Evolutionary conservation across 2,329 filamentous ascomycete genomes (phyloP).

Genomic region (Torrubiellomyces zombiae): DNA sequence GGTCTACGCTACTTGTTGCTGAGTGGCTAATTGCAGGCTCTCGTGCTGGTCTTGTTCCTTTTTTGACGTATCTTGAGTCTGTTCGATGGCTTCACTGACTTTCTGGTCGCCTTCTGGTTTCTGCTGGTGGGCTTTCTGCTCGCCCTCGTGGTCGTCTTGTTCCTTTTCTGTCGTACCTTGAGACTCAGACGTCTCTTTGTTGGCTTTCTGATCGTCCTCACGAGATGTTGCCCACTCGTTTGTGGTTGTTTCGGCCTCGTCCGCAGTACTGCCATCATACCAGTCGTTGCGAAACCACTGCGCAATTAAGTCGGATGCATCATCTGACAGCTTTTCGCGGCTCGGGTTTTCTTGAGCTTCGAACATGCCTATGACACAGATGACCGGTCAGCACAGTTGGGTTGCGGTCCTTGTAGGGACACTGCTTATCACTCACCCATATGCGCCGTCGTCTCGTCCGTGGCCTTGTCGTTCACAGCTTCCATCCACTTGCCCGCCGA

Average conservation of each 20-base stretch:
- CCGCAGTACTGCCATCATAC: constrained; percentile 40
- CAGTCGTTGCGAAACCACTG: constrained; percentile 49
- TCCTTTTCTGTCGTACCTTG: no score
- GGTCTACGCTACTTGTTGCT: no score
- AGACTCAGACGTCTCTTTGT: neutral
- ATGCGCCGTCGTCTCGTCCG: constrained; percentile 69
- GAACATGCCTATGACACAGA: constrained; percentile 44
- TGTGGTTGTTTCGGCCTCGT: constrained; percentile 11
- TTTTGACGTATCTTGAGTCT: no score
- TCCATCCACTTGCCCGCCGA: constrained; percentile 44
- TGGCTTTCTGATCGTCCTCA: neutral
- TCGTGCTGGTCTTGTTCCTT: no score
- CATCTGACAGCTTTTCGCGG: constrained; percentile 48
- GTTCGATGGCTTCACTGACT: no score
- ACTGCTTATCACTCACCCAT: constrained; percentile 33
- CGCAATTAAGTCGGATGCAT: constrained; percentile 47
- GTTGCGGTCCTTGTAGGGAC: neutral
- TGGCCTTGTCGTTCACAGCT: constrained; percentile 62
- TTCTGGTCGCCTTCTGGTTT: no score
- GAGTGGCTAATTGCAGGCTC: no score
- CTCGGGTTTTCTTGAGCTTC: constrained; percentile 54
- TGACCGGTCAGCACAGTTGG: constrained; percentile 4
- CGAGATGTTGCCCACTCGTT: constrained; percentile 1
- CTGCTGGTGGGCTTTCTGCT: no score
- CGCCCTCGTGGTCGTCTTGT: no score